phyloP scores from a whole-genome alignment of 78 protist species.

The Dictyostelium citrinum region DNA sequence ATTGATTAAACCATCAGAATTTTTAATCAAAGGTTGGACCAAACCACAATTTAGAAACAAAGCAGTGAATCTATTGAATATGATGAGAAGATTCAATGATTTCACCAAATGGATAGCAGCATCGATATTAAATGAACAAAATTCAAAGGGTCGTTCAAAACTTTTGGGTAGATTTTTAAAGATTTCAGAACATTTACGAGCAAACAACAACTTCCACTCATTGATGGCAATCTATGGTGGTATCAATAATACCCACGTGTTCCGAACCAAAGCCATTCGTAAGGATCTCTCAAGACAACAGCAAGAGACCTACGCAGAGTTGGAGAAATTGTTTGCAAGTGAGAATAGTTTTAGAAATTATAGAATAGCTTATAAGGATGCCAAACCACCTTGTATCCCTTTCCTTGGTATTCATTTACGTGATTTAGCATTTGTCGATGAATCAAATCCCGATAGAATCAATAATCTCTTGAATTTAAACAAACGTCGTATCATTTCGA shows the following conservation, averaged over 20 bases:
- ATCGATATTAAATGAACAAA: slow-evolving; percentile 41
- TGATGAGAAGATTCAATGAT: slow-evolving; percentile 80
- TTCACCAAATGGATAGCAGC: slow-evolving; percentile 84
- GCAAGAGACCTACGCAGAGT: slow-evolving; percentile 62
- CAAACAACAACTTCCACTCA: slow-evolving; percentile 75
- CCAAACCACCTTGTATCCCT: slow-evolving; percentile 81
- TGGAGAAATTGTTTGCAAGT: slow-evolving; percentile 63
- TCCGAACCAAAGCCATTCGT: slow-evolving; percentile 76
- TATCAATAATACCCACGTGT: slow-evolving; percentile 62
- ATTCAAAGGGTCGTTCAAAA: slow-evolving; percentile 46
- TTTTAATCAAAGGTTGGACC: slow-evolving; percentile 82
- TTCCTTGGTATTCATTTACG: slow-evolving; percentile 85
- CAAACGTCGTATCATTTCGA: slow-evolving; percentile 41
- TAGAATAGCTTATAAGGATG: slow-evolving; percentile 51
- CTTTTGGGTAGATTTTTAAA: slow-evolving; percentile 56
- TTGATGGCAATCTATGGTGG: slow-evolving; percentile 85
- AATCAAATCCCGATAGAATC: slow-evolving; percentile 70
- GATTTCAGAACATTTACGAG: slow-evolving; percentile 74
- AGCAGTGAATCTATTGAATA: slow-evolving; percentile 62
- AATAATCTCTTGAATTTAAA: slow-evolving; percentile 38
- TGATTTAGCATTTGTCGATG: slow-evolving; percentile 85
- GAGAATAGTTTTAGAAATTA: slow-evolving; percentile 77
- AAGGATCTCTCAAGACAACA: slow-evolving; percentile 82
- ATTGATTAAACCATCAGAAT: slow-evolving; percentile 70
- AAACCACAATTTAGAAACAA: slow-evolving; percentile 54